Evolutionary conservation across 352 stramenopile genomes (phyloP).

Genomic region (Peronospora destructor): DNA sequence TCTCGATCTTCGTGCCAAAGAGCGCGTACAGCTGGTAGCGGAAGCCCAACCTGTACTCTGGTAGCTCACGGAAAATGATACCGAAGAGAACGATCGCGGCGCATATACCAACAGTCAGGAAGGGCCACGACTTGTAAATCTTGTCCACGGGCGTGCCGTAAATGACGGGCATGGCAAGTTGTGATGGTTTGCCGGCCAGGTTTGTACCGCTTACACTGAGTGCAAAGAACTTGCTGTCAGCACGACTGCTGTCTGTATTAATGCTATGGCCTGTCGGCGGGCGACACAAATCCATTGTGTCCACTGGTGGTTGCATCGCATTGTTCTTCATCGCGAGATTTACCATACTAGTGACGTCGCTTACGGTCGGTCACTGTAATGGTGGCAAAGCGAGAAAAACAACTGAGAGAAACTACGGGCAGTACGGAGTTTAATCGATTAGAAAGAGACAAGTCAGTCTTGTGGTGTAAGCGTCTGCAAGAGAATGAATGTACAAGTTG

Average conservation of each 20-base stretch:
- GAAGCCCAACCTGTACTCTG: conserved; percentile 58
- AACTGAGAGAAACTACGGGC: not conserved
- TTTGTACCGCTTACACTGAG: conserved; percentile 50
- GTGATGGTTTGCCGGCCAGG: conserved; percentile 39
- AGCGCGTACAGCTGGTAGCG: conserved; percentile 58
- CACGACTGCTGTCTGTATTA: conserved; percentile 30
- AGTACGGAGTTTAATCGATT: not conserved
- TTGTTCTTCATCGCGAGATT: conserved; percentile 43
- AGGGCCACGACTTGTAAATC: conserved; percentile 80
- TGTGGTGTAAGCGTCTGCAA: no score
- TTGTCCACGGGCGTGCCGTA: conserved; percentile 74
- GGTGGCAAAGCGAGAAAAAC: conserved; percentile 7
- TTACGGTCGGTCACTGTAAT: conserved; percentile 2
- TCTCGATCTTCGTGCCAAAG: conserved; percentile 47
- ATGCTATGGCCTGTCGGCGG: conserved; percentile 19
- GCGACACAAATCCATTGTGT: conserved; percentile 27
- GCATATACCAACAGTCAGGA: conserved; percentile 45
- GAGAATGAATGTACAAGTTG: conserved; percentile 20
- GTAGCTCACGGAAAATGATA: conserved; percentile 68
- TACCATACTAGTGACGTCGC: conserved; percentile 22
- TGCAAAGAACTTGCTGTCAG: conserved; percentile 68
- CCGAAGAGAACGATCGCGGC: conserved; percentile 46
- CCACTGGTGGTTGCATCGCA: conserved; percentile 33
- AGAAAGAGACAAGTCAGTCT: not conserved
- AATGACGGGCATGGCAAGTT: conserved; percentile 55